Base-by-base conservation (phyloP, 495 filamentous ascomycete genomes). In the Bacidia rubella region DNA sequence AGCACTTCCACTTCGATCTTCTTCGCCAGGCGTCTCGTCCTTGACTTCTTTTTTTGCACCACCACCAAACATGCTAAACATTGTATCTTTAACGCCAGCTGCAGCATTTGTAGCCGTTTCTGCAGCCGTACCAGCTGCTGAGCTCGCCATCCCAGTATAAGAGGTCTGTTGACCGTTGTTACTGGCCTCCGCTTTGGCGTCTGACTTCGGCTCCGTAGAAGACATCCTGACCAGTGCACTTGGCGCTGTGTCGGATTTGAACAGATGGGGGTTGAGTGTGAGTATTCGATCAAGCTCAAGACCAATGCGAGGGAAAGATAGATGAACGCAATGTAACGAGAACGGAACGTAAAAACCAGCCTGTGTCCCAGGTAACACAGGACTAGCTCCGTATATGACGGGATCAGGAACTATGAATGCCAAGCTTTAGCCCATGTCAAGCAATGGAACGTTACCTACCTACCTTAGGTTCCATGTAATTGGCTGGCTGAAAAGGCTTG, bases 31-130 rank as follows among this genome's bases (percentile, higher is more conserved):
- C 54, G 80, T 71, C 67, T 86, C 86, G 65, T 87, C 83, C 78
- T 89, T 93, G 70, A 78, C 78, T 63, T 83, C 80, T 64, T 81
- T 81, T 66, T 86, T 90, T 48, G 87, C 86, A 17, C 82, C 83
- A 51, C 90, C 90, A 54, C 92, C 92, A 66, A 98, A 98, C 92
- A 98, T 98, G 65, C 84, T 85, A 74, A 95, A 98, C 49, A 98
- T 82, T 63, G 70, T 82, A 61, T 81, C 81, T 60, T 81, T 76
- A 27, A 81, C 78, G 55, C 77, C 79, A 24, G 71, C 57, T 23
- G 72, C 67, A n/a, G 72, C 68, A 40, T 59, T 55, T 27, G 66
- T 62, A 32, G 74, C 75, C 26, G 75, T 68, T 27, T 68, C 68
- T 49, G 74, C 68, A 47, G 69, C 71, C 42, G 71, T 47, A 17